Evolutionary conservation across 2,329 filamentous ascomycete genomes (phyloP).

Genomic region (Zalaria obscura): DNA sequence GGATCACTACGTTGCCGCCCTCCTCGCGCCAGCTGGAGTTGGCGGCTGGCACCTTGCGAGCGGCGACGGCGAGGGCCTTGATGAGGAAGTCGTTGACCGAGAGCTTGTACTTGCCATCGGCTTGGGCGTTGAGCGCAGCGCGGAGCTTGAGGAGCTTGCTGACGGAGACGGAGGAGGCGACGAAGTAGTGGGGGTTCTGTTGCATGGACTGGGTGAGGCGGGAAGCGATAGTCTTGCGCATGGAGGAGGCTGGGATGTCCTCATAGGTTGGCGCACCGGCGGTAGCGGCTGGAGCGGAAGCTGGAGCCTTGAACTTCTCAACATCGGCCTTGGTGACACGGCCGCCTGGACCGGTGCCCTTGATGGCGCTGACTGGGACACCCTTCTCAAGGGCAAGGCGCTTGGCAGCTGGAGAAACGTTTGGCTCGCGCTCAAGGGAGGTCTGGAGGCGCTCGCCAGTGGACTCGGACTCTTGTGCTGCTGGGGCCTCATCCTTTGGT

Average conservation of each 20-base stretch:
- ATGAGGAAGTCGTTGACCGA: slow-evolving; percentile 99
- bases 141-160: slow-evolving; percentile 93
- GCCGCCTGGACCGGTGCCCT: slow-evolving; percentile 75
- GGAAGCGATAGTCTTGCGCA: slow-evolving; percentile 96
- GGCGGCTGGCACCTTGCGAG: slow-evolving; percentile 84
- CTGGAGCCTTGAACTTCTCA: slow-evolving; percentile 55
- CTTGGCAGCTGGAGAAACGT: slow-evolving; percentile 59
- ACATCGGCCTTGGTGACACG: slow-evolving; percentile 86
- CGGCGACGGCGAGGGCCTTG: slow-evolving; percentile 83
- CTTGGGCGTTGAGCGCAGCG: slow-evolving; percentile 74
- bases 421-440: slow-evolving; percentile 67
- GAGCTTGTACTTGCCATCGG: slow-evolving; percentile 93
- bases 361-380: slow-evolving; percentile 60
- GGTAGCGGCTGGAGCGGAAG: slow-evolving; percentile 32
- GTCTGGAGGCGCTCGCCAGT: slow-evolving; percentile 68
- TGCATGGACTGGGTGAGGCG: slow-evolving; percentile 79
- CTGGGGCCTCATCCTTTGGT: slow-evolving; percentile 37
- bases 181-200: slow-evolving; percentile 97
- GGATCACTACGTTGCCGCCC: slow-evolving; percentile 65
- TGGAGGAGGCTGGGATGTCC: slow-evolving; percentile 72
- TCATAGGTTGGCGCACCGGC: slow-evolving; percentile 54
- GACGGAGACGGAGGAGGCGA: slow-evolving; percentile 81
- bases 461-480: slow-evolving; percentile 56
- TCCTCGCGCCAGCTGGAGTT: slow-evolving; percentile 86
- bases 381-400: slow-evolving; percentile 75